These are phyloP conservation scores for Penicillium odoratum DNA, from an alignment of 495 filamentous ascomycete genomes.

Conservation along the genomic window DNA sequence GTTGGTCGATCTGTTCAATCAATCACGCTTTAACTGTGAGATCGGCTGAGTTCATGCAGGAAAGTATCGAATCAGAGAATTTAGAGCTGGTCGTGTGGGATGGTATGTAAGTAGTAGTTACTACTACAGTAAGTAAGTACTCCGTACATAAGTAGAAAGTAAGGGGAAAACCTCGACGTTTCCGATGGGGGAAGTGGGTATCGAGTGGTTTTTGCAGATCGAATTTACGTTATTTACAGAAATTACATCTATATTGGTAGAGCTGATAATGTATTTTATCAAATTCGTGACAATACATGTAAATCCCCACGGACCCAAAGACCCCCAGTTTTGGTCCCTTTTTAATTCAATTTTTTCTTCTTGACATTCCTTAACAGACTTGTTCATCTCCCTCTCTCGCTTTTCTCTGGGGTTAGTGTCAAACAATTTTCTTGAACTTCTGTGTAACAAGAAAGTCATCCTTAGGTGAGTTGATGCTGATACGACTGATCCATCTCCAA, in stretches of 20 bases:
- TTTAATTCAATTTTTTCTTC: neutral
- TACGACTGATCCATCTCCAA: neutral
- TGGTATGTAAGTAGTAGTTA: neutral
- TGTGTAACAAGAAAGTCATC: neutral
- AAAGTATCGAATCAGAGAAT: neutral
- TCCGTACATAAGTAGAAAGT: no score
- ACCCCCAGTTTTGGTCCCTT: constrained; percentile 5
- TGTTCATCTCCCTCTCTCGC: neutral
- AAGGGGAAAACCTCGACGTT: neutral
- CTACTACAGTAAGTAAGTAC: no score
- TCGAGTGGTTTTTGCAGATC: neutral
- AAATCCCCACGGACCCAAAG: neutral
- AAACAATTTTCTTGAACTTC: neutral
- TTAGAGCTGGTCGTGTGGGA: neutral
- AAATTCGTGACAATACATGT: neutral
- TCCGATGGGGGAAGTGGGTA: neutral
- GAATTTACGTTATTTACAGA: neutral
- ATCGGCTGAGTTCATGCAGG: constrained; percentile 1
- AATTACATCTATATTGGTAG: neutral
- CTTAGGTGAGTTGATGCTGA: neutral
- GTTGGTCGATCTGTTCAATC: neutral
- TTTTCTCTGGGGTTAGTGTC: neutral
- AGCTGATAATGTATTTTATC: neutral
- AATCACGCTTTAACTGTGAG: neutral
- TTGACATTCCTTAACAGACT: neutral